Base-by-base conservation (phyloP, 352 stramenopile species). In the Phytophthora litchii region DNA sequence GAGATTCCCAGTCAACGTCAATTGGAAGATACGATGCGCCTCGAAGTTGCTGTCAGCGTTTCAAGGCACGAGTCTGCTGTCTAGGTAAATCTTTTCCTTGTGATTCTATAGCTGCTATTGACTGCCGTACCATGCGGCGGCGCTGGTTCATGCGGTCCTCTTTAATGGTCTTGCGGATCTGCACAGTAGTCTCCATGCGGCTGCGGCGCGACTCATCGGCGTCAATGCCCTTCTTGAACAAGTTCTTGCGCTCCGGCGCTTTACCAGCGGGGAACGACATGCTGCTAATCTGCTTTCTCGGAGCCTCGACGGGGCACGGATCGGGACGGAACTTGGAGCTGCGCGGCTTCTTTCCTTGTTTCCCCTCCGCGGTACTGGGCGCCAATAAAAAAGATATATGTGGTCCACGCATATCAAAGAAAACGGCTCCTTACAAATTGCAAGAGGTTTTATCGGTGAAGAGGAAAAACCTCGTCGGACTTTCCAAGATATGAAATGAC, bases 91-190 rank as follows among this genome's bases (percentile, higher is more conserved):
- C 4, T 27, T n/a, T 32, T 19, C 32, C 14, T 2, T 53, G 25
- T 31, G 19, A 40, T 23, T 41, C 19, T 36, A 34, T 40, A 34
- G 25, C 19, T 35, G 21, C 1, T 32, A 16, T 29, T 37, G 47
- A 25, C 32, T 37, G 14, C 13, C 64, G 46, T 67, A 90, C 81
- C 79, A 92, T 91, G 48, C 78, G 78, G 50, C 80, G 76, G 32
- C 82, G 79, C 67, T 91, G 76, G 67, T 91, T 89, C 64, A 92
- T 76, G 43, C 82, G 82, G 50, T 94, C 84, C 58, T 92, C 80
- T 64, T 91, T 90, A 35, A 89, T 87, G 37, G 60, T 88, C 70
- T 94, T 94, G 50, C 84, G 78, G 70, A 94, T 94, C 75, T 92
- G 84, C 58, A 94, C 80, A 12, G 82, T 91, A 7, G 82, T 94